Percentiles rank a stretch among this genome's conserved stretches.
phyloP scores from a whole-genome alignment of 768 basidiomycete species.

The Mycena galopus region DNA sequence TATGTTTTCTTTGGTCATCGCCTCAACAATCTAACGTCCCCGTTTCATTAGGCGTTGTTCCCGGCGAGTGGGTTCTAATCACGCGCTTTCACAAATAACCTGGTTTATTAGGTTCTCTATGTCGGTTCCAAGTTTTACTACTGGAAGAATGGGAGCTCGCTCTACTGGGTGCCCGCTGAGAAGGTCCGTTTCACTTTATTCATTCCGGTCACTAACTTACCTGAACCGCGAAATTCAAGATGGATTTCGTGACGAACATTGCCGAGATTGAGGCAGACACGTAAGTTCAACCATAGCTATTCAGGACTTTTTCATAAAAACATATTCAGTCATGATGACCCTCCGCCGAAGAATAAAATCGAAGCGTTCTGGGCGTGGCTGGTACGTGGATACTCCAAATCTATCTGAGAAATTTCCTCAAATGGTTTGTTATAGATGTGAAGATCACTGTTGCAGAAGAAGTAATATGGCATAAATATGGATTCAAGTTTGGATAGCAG shows the following conservation, averaged over 20 bases:
- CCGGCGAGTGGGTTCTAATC: too few relatives aligned
- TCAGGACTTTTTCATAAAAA: not conserved
- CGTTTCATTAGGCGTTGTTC: too few relatives aligned
- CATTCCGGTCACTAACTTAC: too few relatives aligned
- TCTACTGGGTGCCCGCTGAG: conserved; percentile 52
- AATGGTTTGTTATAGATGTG: conserved; percentile 16
- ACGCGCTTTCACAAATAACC: too few relatives aligned
- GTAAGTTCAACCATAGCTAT: conserved; percentile 53
- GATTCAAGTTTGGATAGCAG: not conserved
- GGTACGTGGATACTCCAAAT: conserved; percentile 60
- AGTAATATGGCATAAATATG: not conserved
- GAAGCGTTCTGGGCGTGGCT: conserved; percentile 87
- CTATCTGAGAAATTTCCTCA: not conserved
- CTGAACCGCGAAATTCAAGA: too few relatives aligned
- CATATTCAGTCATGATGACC: conserved; percentile 66
- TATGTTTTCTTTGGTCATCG: conserved; percentile 85
- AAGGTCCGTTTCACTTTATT: too few relatives aligned
- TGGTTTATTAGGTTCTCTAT: conserved; percentile 81
- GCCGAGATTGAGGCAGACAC: conserved; percentile 77
- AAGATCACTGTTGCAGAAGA: not conserved
- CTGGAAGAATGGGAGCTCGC: conserved; percentile 49
- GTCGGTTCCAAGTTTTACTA: conserved; percentile 67
- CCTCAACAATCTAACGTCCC: too few relatives aligned
- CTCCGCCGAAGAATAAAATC: conserved; percentile 72
- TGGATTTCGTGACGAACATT: conserved; percentile 86